Conservation (phyloP, 176 grass and related monocot genomes). For the Carex pumila region DNA sequence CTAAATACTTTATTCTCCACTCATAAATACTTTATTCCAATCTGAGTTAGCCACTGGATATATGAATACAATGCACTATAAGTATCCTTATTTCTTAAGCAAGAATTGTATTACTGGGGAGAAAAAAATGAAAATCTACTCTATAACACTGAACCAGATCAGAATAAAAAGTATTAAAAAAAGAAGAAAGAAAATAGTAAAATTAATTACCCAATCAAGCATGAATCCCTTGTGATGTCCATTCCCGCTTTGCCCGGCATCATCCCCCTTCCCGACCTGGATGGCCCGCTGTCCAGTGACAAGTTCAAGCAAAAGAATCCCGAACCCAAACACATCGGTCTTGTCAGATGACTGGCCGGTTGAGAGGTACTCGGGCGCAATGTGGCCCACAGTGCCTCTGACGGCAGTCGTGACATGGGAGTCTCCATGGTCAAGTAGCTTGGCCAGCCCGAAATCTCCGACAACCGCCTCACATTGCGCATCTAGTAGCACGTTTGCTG, state of each 20-base stretch:
- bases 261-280: slow-evolving; percentile 65
- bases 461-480: slow-evolving; percentile 61
- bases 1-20: neutral
- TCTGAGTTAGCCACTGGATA: neutral
- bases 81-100: neutral
- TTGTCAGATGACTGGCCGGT: slow-evolving; percentile 77
- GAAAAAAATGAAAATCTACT: neutral
- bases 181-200: neutral
- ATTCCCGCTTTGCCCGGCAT: neutral
- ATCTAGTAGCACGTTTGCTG: slow-evolving; percentile 74
- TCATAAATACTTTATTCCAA: neutral
- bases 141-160: neutral
- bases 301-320: slow-evolving; percentile 76
- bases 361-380: slow-evolving; percentile 81
- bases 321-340: slow-evolving; percentile 83
- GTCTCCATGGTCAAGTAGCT: slow-evolving; percentile 71
- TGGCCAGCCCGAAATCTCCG: slow-evolving; percentile 80
- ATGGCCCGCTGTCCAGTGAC: slow-evolving; percentile 72
- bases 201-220: slow-evolving; percentile 84
- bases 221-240: slow-evolving; percentile 66
- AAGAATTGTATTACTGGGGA: neutral
- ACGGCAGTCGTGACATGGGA: slow-evolving; percentile 87
- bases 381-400: slow-evolving; percentile 77
- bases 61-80: neutral
- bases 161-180: neutral